A percentile compares a stretch with the other conserved stretches of the same genome.
Evolutionary conservation across 257 asterid genomes (phyloP).

Genomic region (Nicotiana noctiflora): DNA sequence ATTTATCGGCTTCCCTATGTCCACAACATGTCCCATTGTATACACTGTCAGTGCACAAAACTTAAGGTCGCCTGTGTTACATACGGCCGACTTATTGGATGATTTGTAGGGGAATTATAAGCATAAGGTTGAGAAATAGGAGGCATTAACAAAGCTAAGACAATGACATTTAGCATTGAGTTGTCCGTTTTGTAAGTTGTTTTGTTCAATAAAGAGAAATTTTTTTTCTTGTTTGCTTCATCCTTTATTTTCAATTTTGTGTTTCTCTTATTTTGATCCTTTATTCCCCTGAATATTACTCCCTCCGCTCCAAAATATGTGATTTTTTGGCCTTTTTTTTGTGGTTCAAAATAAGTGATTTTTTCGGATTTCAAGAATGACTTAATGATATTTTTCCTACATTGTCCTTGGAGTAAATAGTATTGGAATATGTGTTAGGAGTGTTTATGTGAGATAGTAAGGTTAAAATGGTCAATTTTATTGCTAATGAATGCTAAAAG

Average conservation of each 20-base stretch:
- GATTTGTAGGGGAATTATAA: constrained; percentile 24
- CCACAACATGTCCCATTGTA: constrained; percentile 28
- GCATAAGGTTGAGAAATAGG: constrained; percentile 20
- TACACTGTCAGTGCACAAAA: neutral
- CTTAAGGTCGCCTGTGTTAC: neutral
- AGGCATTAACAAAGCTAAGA: constrained; percentile 37
- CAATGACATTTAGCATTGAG: constrained; percentile 32
- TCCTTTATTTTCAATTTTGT: constrained; percentile 5
- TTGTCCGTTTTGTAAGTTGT: constrained; percentile 32
- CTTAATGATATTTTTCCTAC: too few relatives aligned
- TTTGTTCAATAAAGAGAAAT: constrained; percentile 15
- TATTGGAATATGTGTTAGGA: too few relatives aligned
- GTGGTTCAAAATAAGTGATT: too few relatives aligned
- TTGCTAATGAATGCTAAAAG: too few relatives aligned
- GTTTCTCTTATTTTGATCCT: neutral
- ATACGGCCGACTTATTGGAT: neutral
- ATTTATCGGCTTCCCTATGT: constrained; percentile 43
- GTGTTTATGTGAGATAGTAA: too few relatives aligned
- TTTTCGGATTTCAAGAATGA: too few relatives aligned
- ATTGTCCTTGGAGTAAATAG: too few relatives aligned
- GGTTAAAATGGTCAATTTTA: too few relatives aligned
- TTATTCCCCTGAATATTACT: neutral
- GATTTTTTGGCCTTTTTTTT: too few relatives aligned
- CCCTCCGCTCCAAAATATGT: too few relatives aligned
- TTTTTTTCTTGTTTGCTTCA: constrained; percentile 43